phyloP scores from a whole-genome alignment of 2,329 filamentous ascomycete genomes.

The Fusarium torulosum region DNA sequence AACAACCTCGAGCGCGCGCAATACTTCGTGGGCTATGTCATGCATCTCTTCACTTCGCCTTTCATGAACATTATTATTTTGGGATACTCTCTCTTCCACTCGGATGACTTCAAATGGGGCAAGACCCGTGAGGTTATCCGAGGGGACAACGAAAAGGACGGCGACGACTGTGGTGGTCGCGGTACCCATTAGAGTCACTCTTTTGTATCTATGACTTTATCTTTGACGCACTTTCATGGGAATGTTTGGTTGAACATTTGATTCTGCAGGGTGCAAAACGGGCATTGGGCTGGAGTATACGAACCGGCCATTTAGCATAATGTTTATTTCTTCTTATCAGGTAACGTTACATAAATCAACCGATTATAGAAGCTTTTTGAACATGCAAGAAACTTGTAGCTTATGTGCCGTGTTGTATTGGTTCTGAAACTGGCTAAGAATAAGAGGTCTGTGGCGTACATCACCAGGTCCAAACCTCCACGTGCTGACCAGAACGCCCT shows the following conservation, averaged over 20 bases:
- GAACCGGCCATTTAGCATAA: conserved; percentile 18
- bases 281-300: conserved; percentile 13
- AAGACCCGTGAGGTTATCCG: conserved; percentile 58
- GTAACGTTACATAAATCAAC: not conserved
- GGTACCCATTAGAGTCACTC: conserved; percentile 39
- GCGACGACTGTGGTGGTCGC: conserved; percentile 44
- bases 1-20: conserved; percentile 55
- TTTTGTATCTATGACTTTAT: conserved; percentile 1
- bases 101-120: conserved; percentile 62
- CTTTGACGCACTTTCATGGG: not conserved
- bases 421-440: not conserved
- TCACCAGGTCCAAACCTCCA: not conserved
- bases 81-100: conserved; percentile 57
- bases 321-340: conserved; percentile 15
- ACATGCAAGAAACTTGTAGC: not conserved
- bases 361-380: not conserved
- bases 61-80: conserved; percentile 60
- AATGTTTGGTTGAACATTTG: not conserved
- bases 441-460: not conserved
- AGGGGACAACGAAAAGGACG: conserved; percentile 46
- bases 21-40: conserved; percentile 56
- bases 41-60: conserved; percentile 55
- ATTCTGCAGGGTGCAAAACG: not conserved
- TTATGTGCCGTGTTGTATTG: conserved; percentile 1
- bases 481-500: not conserved